A percentile compares a stretch with the other conserved stretches of the same genome.
These are phyloP conservation scores for Boletus rubropictus DNA, from an alignment of 768 basidiomycete genomes.

Conservation along the genomic window DNA sequence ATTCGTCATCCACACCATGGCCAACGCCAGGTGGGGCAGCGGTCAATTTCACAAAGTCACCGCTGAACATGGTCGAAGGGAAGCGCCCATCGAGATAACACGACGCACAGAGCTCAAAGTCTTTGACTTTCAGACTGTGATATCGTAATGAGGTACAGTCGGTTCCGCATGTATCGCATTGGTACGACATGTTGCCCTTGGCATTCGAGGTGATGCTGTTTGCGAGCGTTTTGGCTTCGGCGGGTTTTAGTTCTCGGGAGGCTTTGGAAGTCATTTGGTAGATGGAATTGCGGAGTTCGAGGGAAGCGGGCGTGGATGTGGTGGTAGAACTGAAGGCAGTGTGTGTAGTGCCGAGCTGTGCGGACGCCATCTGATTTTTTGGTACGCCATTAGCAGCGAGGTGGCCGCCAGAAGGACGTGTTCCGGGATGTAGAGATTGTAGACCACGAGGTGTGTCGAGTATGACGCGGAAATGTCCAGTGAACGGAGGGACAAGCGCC, in stretches of 20 bases:
- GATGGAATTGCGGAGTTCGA: conserved; percentile 83
- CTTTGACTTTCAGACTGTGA: conserved; percentile 88
- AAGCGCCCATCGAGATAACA: conserved; percentile 98
- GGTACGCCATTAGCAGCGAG: conserved; percentile 45
- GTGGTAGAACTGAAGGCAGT: conserved; percentile 12
- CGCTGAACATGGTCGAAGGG: conserved; percentile 92
- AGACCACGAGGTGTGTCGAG: conserved; percentile 95
- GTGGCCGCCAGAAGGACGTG: conserved; percentile 46
- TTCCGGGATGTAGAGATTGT: conserved; percentile 86
- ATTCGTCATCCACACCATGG: conserved; percentile 53
- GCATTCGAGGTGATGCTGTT: conserved; percentile 43
- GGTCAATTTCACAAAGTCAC: conserved; percentile 90
- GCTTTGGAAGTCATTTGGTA: conserved; percentile 85
- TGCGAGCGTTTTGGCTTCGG: conserved; percentile 65
- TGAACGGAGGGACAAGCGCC: conserved; percentile 92
- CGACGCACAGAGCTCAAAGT: conserved; percentile 82
- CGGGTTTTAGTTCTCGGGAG: conserved; percentile 59
- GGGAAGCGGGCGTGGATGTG: conserved; percentile 59
- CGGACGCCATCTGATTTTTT: conserved; percentile 29
- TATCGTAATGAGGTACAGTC: conserved; percentile 89
- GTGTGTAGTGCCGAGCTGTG: conserved; percentile 6
- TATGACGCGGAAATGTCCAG: conserved; percentile 96
- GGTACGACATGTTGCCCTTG: conserved; percentile 50
- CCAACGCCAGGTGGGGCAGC: conserved; percentile 29
- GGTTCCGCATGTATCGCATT: conserved; percentile 91